Percentiles rank a stretch among this genome's conserved stretches.
These are phyloP conservation scores for Russula griseocarnosa DNA, from an alignment of 768 basidiomycete species.

Conservation along the genomic window DNA sequence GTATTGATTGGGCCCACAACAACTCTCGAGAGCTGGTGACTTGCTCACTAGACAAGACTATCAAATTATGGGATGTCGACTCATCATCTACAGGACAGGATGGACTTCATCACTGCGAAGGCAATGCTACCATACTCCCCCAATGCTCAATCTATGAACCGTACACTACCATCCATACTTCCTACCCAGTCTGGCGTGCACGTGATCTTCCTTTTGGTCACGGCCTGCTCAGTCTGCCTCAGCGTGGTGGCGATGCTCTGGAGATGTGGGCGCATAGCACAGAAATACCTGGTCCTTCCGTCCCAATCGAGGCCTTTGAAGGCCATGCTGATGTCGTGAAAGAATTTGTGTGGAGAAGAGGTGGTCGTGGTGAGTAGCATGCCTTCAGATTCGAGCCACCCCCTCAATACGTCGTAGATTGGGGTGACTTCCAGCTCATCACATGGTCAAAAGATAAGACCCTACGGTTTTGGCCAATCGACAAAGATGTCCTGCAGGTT, in stretches of 20 bases:
- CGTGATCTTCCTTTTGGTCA: slow-evolving; percentile 87
- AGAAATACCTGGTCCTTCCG: slow-evolving; percentile 33
- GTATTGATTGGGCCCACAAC: slow-evolving; percentile 91
- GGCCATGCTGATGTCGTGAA: slow-evolving; percentile 93
- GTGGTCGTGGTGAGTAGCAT: slow-evolving; percentile 46
- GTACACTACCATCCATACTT: slow-evolving; percentile 56
- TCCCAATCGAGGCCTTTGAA: slow-evolving; percentile 70
- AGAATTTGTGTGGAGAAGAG: slow-evolving; percentile 94
- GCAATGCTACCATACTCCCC: slow-evolving; percentile 22
- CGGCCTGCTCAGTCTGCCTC: slow-evolving; percentile 83
- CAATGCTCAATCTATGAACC: slow-evolving; percentile 37
- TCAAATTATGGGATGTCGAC: slow-evolving; percentile 79
- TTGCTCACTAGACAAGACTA: slow-evolving; percentile 90
- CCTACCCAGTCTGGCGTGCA: slow-evolving; percentile 93
- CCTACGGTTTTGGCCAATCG: slow-evolving; percentile 86
- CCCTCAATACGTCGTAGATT: slow-evolving; percentile 31
- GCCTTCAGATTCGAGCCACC: background rate
- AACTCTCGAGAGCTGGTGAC: slow-evolving; percentile 79
- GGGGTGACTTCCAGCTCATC: slow-evolving; percentile 57
- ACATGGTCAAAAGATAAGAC: slow-evolving; percentile 91
- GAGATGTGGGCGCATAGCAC: slow-evolving; percentile 68
- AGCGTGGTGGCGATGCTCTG: slow-evolving; percentile 76
- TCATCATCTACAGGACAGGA: slow-evolving; percentile 22
- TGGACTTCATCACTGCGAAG: slow-evolving; percentile 9
- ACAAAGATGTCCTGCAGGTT: slow-evolving; percentile 65